These are phyloP conservation scores for Barbatosphaeria neglecta DNA, from an alignment of 495 filamentous ascomycete species.

Conservation along the genomic window DNA sequence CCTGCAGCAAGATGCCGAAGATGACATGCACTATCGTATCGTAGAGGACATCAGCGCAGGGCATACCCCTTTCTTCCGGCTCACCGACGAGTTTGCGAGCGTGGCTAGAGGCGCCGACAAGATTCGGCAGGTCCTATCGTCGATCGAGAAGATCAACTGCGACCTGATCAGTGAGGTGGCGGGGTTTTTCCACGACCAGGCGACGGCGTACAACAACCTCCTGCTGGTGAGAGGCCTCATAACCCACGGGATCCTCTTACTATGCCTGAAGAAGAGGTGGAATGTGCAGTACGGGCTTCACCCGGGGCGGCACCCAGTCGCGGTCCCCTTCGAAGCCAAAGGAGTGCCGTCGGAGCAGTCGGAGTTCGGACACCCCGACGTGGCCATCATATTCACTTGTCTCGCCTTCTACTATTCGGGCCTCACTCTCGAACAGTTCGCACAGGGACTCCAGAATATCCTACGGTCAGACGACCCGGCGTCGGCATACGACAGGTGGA, in stretches of 20 bases:
- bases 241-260: constrained; percentile 26
- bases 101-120: no score
- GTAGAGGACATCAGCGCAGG: no score
- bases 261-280: constrained; percentile 32
- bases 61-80: no score
- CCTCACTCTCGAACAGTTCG: constrained; percentile 24
- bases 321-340: constrained; percentile 36
- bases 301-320: constrained; percentile 24
- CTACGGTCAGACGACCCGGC: constrained; percentile 41
- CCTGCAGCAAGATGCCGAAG: constrained; percentile 31
- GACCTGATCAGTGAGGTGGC: no score
- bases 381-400: constrained; percentile 41
- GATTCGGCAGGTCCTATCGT: no score
- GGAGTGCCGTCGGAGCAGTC: constrained; percentile 37
- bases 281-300: constrained; percentile 34
- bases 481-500: constrained; percentile 37
- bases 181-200: constrained; percentile 8
- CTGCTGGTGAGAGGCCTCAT: constrained; percentile 27
- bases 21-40: constrained; percentile 20
- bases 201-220: no score
- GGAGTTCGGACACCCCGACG: constrained; percentile 45
- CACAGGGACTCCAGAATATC: constrained; percentile 25
- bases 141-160: no score
- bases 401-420: constrained; percentile 42
- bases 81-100: no score